A percentile compares a stretch with the other conserved stretches of the same genome.
These are phyloP conservation scores for Xanthoparmelia taractica DNA, from an alignment of 495 filamentous ascomycete species.

Conservation along the genomic window DNA sequence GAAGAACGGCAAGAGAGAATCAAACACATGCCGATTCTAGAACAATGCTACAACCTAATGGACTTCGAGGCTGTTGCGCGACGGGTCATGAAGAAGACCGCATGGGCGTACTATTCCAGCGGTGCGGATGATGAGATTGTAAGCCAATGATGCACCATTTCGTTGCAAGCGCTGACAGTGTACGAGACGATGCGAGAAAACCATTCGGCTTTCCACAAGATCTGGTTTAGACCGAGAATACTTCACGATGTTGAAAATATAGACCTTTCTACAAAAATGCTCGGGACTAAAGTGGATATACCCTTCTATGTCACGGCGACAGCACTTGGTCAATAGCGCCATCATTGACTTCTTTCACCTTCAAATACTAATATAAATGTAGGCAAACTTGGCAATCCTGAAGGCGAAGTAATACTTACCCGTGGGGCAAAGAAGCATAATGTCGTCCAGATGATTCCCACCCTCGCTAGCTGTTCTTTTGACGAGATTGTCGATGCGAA, in stretches of 20 bases:
- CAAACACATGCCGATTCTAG: slow-evolving; percentile 67
- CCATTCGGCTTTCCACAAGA: slow-evolving; percentile 89
- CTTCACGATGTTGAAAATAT: slow-evolving; percentile 81
- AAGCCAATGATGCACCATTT: slow-evolving; percentile 27
- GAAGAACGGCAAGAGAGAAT: slow-evolving; percentile 66
- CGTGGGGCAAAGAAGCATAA: slow-evolving; percentile 74
- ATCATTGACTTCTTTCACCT: not conserved
- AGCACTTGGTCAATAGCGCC: slow-evolving; percentile 43
- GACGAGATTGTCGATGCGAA: slow-evolving; percentile 91
- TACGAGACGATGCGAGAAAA: slow-evolving; percentile 88
- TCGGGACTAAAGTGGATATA: slow-evolving; percentile 70
- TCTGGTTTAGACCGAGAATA: slow-evolving; percentile 89
- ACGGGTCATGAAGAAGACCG: slow-evolving; percentile 83
- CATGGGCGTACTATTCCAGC: slow-evolving; percentile 95
- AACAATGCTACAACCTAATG: slow-evolving; percentile 88
- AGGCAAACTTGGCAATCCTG: slow-evolving; percentile 80
- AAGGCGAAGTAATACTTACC: slow-evolving; percentile 88
- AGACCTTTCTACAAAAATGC: slow-evolving; percentile 81
- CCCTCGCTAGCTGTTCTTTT: slow-evolving; percentile 93
- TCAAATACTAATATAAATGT: not conserved
- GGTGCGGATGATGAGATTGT: slow-evolving; percentile 97
- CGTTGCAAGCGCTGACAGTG: not conserved
- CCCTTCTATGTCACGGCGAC: slow-evolving; percentile 93
- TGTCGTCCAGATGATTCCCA: slow-evolving; percentile 95
- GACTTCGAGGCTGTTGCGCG: slow-evolving; percentile 91